Evolutionary conservation across 306 rosid genomes (phyloP).

Genomic region (Pyrus betulifolia): DNA sequence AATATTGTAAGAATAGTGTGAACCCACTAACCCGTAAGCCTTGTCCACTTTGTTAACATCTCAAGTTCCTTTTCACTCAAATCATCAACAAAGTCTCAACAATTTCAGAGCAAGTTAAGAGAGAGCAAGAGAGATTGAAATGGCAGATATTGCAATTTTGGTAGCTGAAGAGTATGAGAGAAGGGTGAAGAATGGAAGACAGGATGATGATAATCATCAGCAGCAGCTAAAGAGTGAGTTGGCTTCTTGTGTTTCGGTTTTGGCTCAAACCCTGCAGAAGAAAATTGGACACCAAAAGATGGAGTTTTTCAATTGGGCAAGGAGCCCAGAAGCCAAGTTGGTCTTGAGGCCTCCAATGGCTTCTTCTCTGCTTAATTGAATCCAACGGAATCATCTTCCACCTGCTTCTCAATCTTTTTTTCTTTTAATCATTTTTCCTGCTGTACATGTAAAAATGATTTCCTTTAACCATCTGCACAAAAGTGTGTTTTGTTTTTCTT

Average conservation of each 20-base stretch:
- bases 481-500: too few relatives aligned
- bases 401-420: background rate
- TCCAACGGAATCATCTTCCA: background rate
- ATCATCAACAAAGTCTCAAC: too few relatives aligned
- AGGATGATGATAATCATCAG: background rate
- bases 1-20: background rate
- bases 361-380: constrained; percentile 72
- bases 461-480: too few relatives aligned
- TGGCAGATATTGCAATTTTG: constrained; percentile 85
- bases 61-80: background rate
- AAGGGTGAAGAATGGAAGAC: constrained; percentile 34
- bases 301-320: constrained; percentile 13
- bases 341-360: constrained; percentile 56
- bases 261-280: constrained; percentile 28
- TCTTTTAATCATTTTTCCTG: background rate
- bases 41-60: background rate
- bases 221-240: constrained; percentile 4
- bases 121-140: background rate
- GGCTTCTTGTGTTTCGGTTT: constrained; percentile 26
- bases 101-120: background rate
- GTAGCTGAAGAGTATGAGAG: constrained; percentile 85
- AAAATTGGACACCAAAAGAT: constrained; percentile 13
- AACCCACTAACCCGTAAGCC: background rate
- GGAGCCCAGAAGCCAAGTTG: constrained; percentile 59
- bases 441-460: background rate